phyloP scores from a whole-genome alignment of 345 rosid genomes.

The Ceriops tagal region DNA sequence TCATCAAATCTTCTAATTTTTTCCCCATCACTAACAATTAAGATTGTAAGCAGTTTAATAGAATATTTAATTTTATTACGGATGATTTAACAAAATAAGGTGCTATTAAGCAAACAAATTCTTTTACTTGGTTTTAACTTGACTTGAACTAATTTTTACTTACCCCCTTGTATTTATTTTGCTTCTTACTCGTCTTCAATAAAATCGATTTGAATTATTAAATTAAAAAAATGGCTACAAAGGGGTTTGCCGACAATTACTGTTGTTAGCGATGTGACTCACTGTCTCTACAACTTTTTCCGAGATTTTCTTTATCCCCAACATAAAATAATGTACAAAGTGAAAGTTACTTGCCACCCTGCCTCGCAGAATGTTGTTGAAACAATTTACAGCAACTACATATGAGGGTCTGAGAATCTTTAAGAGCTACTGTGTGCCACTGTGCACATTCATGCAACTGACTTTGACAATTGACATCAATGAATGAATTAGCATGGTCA shows the following conservation, averaged over 20 bases:
- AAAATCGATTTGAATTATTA: no score
- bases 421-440: constrained; percentile 1
- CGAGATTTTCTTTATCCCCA: neutral
- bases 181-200: no score
- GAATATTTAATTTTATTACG: no score
- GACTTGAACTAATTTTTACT: no score
- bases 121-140: no score
- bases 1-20: no score
- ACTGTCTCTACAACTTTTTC: neutral
- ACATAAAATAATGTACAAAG: constrained; percentile 8
- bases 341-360: neutral
- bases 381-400: neutral
- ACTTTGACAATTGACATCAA: constrained; percentile 1
- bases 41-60: no score
- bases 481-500: constrained; percentile 27
- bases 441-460: neutral
- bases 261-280: constrained; percentile 26
- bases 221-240: neutral
- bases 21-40: no score
- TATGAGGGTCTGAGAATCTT: constrained; percentile 1
- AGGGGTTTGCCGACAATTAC: constrained; percentile 64
- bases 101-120: no score
- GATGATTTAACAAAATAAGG: no score
- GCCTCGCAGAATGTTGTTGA: neutral
- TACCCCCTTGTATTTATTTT: no score